phyloP scores from a whole-genome alignment of 768 basidiomycete genomes.

The Boletus rex-veris region DNA sequence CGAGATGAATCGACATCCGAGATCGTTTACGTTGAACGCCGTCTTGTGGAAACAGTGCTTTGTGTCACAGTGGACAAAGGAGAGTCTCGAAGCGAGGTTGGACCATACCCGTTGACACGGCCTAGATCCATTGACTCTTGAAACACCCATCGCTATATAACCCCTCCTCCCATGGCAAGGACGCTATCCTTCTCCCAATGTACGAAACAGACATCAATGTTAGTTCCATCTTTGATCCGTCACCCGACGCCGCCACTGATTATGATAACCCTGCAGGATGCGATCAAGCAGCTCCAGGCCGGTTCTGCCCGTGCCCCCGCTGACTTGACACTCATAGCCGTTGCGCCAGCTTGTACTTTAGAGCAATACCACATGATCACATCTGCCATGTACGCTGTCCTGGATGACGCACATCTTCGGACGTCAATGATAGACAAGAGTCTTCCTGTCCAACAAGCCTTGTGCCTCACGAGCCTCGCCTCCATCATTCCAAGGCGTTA shows the following conservation, averaged over 20 bases:
- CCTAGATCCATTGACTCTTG: no score
- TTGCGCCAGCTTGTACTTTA: slow-evolving; percentile 14
- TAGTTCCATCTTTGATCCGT: neutral
- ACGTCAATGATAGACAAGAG: slow-evolving; percentile 6
- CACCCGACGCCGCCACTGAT: neutral
- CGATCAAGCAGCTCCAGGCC: slow-evolving; percentile 18
- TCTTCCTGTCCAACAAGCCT: slow-evolving; percentile 21
- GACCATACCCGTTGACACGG: no score
- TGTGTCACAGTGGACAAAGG: no score
- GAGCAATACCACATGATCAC: slow-evolving; percentile 17
- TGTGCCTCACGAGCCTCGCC: slow-evolving; percentile 16
- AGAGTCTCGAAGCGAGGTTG: no score
- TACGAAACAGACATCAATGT: slow-evolving; percentile 19
- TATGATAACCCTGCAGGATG: slow-evolving; percentile 8
- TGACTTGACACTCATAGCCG: slow-evolving; percentile 19
- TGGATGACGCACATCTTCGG: slow-evolving; percentile 21
- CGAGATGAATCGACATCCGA: slow-evolving; percentile 64
- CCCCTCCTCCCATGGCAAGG: neutral
- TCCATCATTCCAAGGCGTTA: slow-evolving; percentile 9
- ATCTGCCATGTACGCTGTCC: slow-evolving; percentile 18
- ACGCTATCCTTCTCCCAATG: slow-evolving; percentile 8
- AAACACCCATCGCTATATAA: neutral
- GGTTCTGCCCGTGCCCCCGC: slow-evolving; percentile 21
- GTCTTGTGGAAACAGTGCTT: neutral
- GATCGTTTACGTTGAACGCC: slow-evolving; percentile 3